phyloP scores from a whole-genome alignment of 305 asterid genomes.

The Fraxinus dipetala region DNA sequence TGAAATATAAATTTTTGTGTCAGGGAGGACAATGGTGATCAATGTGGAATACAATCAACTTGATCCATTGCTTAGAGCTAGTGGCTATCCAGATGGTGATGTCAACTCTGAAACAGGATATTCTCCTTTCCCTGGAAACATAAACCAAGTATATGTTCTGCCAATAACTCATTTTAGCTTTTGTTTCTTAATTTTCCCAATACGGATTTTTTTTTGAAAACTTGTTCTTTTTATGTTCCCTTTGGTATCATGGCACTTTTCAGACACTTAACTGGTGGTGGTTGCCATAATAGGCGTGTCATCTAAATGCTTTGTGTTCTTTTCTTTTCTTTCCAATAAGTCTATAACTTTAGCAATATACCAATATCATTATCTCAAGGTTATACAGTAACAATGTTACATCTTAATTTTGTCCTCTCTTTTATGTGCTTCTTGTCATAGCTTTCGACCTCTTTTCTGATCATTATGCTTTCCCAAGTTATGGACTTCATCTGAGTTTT shows the following conservation, averaged over 20 bases:
- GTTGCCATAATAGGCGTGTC: background rate
- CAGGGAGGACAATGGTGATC: slow-evolving; percentile 97
- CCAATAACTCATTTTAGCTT: slow-evolving; percentile 14
- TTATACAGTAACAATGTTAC: background rate
- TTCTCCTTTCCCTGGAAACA: slow-evolving; percentile 97
- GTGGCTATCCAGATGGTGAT: slow-evolving; percentile 92
- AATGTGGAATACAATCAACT: slow-evolving; percentile 99
- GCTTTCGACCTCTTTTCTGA: background rate
- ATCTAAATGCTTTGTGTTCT: background rate
- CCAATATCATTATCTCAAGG: background rate
- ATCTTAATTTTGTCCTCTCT: background rate
- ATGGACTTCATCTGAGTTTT: background rate
- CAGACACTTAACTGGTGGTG: background rate
- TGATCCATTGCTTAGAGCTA: slow-evolving; percentile 94
- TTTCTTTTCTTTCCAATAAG: background rate
- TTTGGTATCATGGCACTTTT: background rate
- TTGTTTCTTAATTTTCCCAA: background rate
- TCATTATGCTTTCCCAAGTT: background rate
- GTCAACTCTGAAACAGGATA: slow-evolving; percentile 86
- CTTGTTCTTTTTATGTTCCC: slow-evolving; percentile 11
- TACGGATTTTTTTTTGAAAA: slow-evolving; percentile 6
- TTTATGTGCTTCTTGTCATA: background rate
- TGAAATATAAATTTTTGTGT: slow-evolving; percentile 25
- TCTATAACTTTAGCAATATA: background rate
- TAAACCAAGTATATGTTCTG: slow-evolving; percentile 68